Evolutionary conservation across 192 early-diverging fungal species (phyloP).

Genomic region (Umbelopsis sp.): DNA sequence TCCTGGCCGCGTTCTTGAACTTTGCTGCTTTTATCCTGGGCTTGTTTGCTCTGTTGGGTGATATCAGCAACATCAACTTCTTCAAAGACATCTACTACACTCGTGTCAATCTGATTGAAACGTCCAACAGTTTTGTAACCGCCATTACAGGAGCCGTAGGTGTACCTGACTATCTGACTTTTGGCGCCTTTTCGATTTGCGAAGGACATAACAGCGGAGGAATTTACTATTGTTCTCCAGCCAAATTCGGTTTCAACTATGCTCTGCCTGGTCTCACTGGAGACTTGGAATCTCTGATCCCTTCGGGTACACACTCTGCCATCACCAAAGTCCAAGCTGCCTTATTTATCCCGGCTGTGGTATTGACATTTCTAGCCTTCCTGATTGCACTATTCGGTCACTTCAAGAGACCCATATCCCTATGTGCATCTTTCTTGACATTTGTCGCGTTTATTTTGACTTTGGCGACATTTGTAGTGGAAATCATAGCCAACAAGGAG

Average conservation of each 20-base stretch:
- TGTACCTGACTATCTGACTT: constrained; percentile 21
- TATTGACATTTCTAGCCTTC: constrained; percentile 27
- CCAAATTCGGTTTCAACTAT: constrained; percentile 20
- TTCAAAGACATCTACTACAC: constrained; percentile 24
- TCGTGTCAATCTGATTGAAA: neutral
- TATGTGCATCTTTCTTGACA: constrained; percentile 22
- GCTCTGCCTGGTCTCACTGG: neutral
- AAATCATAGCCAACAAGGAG: constrained; percentile 21
- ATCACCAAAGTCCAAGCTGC: constrained; percentile 19
- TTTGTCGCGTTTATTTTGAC: constrained; percentile 27
- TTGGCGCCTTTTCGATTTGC: constrained; percentile 21
- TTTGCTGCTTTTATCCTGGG: constrained; percentile 23
- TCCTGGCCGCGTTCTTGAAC: constrained; percentile 17
- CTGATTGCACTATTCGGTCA: constrained; percentile 26
- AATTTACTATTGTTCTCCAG: constrained; percentile 18
- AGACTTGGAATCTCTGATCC: neutral
- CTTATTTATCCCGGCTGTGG: constrained; percentile 27
- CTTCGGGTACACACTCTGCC: neutral
- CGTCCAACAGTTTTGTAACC: neutral
- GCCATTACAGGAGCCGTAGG: constrained; percentile 4
- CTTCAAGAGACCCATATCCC: constrained; percentile 21
- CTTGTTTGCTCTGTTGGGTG: constrained; percentile 25
- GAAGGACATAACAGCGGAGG: neutral
- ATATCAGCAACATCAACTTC: constrained; percentile 13
- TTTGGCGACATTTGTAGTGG: constrained; percentile 25